Percentiles rank a stretch among this genome's conserved stretches.
Conservation (phyloP, 2,329 filamentous ascomycete genomes). For the Diplodia scrobiculata region DNA sequence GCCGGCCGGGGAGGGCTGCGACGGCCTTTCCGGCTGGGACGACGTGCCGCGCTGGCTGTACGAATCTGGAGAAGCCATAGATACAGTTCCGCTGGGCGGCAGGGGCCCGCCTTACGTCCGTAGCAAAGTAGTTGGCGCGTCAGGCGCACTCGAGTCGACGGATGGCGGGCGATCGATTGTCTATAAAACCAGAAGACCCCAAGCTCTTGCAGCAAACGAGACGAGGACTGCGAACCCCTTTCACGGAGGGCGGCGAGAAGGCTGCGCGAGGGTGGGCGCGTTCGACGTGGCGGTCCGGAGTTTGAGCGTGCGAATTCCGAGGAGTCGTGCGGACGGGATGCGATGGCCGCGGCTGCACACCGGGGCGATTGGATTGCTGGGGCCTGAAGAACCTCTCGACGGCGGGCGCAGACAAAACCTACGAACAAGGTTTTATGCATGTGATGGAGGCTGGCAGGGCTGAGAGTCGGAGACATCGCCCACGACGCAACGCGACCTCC, state of each 20-base stretch:
- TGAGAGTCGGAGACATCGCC: conserved; percentile 11
- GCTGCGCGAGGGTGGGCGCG: conserved; percentile 1
- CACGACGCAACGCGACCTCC: conserved; percentile 9
- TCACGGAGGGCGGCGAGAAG: background rate
- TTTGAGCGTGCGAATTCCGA: background rate
- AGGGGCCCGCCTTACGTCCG: conserved; percentile 27
- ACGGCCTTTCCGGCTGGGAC: conserved; percentile 5
- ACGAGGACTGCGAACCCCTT: conserved; percentile 4
- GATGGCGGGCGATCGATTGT: conserved; percentile 20
- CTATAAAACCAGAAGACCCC: conserved; percentile 6
- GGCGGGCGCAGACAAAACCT: background rate
- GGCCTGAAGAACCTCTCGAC: background rate
- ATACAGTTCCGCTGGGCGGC: conserved; percentile 18
- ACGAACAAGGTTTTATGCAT: conserved; percentile 19
- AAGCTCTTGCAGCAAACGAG: background rate
- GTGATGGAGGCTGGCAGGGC: conserved; percentile 19
- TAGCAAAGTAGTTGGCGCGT: conserved; percentile 10
- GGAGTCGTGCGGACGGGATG: background rate
- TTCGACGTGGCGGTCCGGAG: conserved; percentile 15
- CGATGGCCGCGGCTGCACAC: background rate
- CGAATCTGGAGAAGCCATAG: conserved; percentile 27
- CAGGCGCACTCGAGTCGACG: conserved; percentile 8
- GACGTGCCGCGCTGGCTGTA: conserved; percentile 14
- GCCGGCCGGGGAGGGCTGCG: background rate
- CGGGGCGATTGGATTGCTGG: conserved; percentile 4